Evolutionary conservation across 1,139 yeast species (phyloP), one percentile per base, ranked within the genome.

Genomic region (Geotrichum europaeum): DNA sequence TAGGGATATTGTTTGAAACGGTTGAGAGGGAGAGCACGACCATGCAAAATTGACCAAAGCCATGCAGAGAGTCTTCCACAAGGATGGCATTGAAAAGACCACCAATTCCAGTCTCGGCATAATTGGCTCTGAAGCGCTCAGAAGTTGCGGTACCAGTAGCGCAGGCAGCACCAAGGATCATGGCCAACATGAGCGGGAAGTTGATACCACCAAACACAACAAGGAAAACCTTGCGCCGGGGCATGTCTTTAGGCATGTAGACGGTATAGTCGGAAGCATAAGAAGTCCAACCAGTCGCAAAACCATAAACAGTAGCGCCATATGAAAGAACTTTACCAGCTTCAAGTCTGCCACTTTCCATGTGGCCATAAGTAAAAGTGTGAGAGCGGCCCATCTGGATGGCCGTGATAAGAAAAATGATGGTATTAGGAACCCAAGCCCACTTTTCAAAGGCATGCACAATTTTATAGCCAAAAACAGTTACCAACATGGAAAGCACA

Each of bases 271-370:
- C 97, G 51, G 96, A 84, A 54, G 97, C 95, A 70, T 87, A 89
- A 28, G 97, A 87, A 62, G 96, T 84, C 97, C 97, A 91, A 65
- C 97, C 97, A 61, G 96, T 84, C 57, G 97, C 96, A 70, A 87
- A 92, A 65, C 97, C 97, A 69, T 82, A 92, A 65, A 89, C 76
- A 56, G 96, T 78, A 72, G 91, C 86, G 72, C 97, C 97, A 69
- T 88, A 90, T 49, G 95, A 85, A 62, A 92, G 79, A 40, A 90
- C 94, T 68, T 75, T 71, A 67, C 92, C 97, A 53, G 96, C 96
- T 63, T 79, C 82, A n/a, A 71, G 66, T 6, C 71, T 69, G 13
- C 83, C 82, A 7, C 75, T 65, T 4, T 69, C 75, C 77, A 78
- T 70, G n/a, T 72, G 67, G 47, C 81, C 81, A 57, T 77, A 76